Evolutionary conservation across 257 asterid species (phyloP).

Genomic region (Hygrophila difformis): DNA sequence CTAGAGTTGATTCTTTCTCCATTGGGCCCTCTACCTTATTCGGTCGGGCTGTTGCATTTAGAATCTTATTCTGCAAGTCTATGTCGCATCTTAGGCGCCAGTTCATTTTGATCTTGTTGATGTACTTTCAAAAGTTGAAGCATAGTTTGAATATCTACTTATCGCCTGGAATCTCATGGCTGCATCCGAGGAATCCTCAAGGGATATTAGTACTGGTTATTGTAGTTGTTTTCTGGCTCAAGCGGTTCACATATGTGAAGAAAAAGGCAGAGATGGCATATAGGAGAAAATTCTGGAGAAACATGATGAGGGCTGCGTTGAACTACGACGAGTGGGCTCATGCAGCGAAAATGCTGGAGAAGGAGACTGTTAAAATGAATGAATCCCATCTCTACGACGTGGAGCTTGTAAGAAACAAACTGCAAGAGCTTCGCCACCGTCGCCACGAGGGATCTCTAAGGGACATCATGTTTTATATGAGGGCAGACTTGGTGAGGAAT

Average conservation of each 20-base stretch:
- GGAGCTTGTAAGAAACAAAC: conserved; percentile 76
- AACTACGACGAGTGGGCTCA: conserved; percentile 99
- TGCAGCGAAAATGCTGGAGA: conserved; percentile 88
- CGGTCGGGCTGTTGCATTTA: conserved; percentile 79
- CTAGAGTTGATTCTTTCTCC: conserved; percentile 71
- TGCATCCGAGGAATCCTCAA: conserved; percentile 91
- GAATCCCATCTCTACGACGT: conserved; percentile 76
- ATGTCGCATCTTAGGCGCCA: conserved; percentile 58
- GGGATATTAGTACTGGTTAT: conserved; percentile 75
- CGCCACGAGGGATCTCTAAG: conserved; percentile 87
- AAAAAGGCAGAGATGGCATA: conserved; percentile 82
- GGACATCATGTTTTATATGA: conserved; percentile 82
- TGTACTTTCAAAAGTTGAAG: conserved; percentile 34
- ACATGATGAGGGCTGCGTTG: conserved; percentile 83
- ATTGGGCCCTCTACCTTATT: conserved; percentile 78
- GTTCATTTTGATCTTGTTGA: conserved; percentile 26
- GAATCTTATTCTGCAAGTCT: conserved; percentile 83
- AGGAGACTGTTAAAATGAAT: conserved; percentile 60
- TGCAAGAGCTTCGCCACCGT: conserved; percentile 76
- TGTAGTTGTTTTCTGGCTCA: conserved; percentile 61
- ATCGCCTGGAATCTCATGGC: conserved; percentile 60
- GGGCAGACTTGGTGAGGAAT: conserved; percentile 85
- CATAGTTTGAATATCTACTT: conserved; percentile 28
- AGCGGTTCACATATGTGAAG: conserved; percentile 72
- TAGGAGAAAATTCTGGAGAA: conserved; percentile 90